A percentile compares a stretch with the other conserved stretches of the same genome.
Conservation (phyloP, 2,329 filamentous ascomycete species). For the Capronia coronata region DNA sequence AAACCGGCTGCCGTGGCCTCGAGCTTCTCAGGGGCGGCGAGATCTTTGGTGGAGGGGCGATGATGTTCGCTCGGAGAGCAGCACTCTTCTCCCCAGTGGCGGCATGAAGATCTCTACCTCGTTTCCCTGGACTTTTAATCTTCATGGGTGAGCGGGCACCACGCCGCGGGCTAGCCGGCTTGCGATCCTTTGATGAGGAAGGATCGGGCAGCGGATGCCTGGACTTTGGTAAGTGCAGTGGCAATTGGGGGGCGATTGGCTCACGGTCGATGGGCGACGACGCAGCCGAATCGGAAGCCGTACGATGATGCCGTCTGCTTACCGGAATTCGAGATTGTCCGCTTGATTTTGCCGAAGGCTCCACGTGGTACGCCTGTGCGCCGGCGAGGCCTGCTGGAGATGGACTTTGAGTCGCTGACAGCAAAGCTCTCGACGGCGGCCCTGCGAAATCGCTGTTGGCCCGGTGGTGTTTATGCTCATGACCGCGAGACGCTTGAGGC, state of each 20-base stretch:
- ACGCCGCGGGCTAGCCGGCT: conserved; percentile 27
- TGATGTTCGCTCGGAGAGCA: conserved; percentile 67
- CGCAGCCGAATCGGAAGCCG: conserved; percentile 14
- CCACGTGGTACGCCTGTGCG: not conserved
- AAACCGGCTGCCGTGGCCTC: conserved; percentile 71
- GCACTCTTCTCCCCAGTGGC: conserved; percentile 46
- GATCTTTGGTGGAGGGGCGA: conserved; percentile 61
- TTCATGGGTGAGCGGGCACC: conserved; percentile 31
- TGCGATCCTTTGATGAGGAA: conserved; percentile 11
- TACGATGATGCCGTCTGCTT: conserved; percentile 19
- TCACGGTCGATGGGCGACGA: conserved; percentile 10
- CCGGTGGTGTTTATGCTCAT: conserved; percentile 18
- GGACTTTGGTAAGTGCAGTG: conserved; percentile 9
- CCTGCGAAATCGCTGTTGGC: conserved; percentile 24
- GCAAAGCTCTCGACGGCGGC: conserved; percentile 1
- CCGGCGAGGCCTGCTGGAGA: not conserved
- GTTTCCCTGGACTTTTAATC: conserved; percentile 34
- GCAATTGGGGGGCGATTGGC: conserved; percentile 13
- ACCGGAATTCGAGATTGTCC: conserved; percentile 22
- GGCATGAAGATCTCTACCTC: conserved; percentile 32
- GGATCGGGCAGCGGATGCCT: conserved; percentile 20
- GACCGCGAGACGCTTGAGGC: not conserved
- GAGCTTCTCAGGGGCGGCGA: conserved; percentile 77
- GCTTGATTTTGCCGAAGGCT: conserved; percentile 4
- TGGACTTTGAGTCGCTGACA: not conserved